These are phyloP conservation scores for Solanum pinnatisectum DNA, from an alignment of 257 asterid genomes.

Conservation along the genomic window DNA sequence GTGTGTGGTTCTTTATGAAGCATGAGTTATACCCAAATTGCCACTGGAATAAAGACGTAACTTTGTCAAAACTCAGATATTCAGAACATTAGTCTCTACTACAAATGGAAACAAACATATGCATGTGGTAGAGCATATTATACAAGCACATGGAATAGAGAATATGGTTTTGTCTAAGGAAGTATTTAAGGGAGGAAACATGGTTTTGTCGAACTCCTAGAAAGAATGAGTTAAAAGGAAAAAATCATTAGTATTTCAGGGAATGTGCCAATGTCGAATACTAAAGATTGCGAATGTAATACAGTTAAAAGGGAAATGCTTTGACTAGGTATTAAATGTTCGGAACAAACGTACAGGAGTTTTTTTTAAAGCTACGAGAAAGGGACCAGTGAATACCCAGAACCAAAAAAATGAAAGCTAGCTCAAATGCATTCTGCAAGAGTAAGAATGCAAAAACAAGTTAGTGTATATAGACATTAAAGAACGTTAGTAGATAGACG, in stretches of 20 bases:
- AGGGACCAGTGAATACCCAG: conserved; percentile 60
- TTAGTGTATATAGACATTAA: background rate
- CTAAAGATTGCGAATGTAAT: background rate
- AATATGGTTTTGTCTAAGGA: background rate
- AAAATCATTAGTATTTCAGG: background rate
- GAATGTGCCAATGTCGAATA: background rate
- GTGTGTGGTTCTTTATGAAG: conserved; percentile 68
- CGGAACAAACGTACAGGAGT: too few relatives aligned
- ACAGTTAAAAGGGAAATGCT: background rate
- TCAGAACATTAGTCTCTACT: background rate
- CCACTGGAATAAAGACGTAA: conserved; percentile 53
- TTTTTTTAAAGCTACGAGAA: background rate
- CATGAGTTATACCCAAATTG: conserved; percentile 94
- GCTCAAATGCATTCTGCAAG: conserved; percentile 59
- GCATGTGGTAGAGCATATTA: background rate
- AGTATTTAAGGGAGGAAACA: background rate
- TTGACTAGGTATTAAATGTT: background rate
- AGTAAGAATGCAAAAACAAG: conserved; percentile 1
- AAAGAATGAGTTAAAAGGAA: background rate
- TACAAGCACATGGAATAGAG: background rate
- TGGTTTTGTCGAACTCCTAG: background rate
- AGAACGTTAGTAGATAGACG: background rate
- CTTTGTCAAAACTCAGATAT: conserved; percentile 7
- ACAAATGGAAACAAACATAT: background rate
- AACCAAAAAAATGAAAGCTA: conserved; percentile 99